Evolutionary conservation across 768 basidiomycete species (phyloP).

Genomic region (Daedaleopsis nitida): DNA sequence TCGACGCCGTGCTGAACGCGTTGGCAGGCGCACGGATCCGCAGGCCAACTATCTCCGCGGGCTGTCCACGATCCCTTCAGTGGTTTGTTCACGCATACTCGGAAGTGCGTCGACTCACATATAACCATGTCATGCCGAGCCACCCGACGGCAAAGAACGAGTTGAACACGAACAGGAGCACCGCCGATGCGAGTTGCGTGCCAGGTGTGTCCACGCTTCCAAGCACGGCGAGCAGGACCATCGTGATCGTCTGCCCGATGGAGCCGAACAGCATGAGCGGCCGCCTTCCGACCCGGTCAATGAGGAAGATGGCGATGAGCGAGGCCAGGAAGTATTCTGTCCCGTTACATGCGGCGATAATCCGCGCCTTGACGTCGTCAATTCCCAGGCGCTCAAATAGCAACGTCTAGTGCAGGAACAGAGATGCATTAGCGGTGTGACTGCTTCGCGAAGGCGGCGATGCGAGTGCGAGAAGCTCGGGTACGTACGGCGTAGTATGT

Average conservation of each 20-base stretch:
- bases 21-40: constrained; percentile 66
- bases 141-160: constrained; percentile 71
- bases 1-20: constrained; percentile 56
- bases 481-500: constrained; percentile 50
- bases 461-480: constrained; percentile 12
- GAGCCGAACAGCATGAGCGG: constrained; percentile 74
- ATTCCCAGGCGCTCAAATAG: constrained; percentile 63
- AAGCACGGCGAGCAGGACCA: constrained; percentile 60
- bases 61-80: constrained; percentile 34
- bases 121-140: constrained; percentile 74
- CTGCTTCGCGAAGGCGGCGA: constrained; percentile 34
- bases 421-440: constrained; percentile 21
- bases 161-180: constrained; percentile 71
- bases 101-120: constrained; percentile 40
- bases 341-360: constrained; percentile 67
- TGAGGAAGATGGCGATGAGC: constrained; percentile 67
- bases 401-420: constrained; percentile 44
- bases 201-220: constrained; percentile 52
- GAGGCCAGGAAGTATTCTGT: constrained; percentile 76
- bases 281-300: constrained; percentile 74
- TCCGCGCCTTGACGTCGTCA: constrained; percentile 56
- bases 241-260: constrained; percentile 56
- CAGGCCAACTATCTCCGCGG: constrained; percentile 66
- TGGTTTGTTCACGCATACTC: too few species aligned
- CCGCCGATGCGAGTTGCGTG: constrained; percentile 51